Conservation (phyloP, 2,329 filamentous ascomycete genomes). For the Mariannaea elegans region DNA sequence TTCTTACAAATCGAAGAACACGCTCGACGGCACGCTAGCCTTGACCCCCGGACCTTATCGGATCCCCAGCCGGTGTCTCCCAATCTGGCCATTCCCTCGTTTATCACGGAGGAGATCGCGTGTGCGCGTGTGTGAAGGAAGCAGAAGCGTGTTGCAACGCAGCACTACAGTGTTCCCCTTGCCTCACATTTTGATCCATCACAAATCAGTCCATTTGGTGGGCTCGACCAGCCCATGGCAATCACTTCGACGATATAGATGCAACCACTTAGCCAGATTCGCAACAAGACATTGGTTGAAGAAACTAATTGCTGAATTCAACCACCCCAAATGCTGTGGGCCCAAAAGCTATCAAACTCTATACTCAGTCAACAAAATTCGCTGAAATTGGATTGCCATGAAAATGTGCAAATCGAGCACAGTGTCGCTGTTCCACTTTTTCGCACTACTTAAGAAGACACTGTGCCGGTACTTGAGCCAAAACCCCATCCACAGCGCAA, state of each 20-base stretch:
- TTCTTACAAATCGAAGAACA: conserved; percentile 22
- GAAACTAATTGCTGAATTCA: too few relatives aligned
- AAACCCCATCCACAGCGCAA: conserved; percentile 26
- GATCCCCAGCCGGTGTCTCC: conserved; percentile 23
- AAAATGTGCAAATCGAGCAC: conserved; percentile 20
- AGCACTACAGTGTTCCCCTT: too few relatives aligned
- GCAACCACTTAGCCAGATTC: not conserved
- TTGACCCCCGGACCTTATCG: conserved; percentile 28
- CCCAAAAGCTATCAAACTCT: not conserved
- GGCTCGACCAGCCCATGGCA: too few relatives aligned
- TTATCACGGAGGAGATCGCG: conserved; percentile 27
- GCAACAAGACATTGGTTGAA: too few relatives aligned
- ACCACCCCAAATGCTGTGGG: too few relatives aligned
- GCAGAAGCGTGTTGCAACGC: not conserved
- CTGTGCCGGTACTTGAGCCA: conserved; percentile 34
- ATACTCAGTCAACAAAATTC: not conserved
- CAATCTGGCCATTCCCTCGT: conserved; percentile 24
- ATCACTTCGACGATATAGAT: too few relatives aligned
- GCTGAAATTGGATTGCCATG: too few relatives aligned
- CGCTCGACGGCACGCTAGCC: conserved; percentile 30
- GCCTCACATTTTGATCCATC: too few relatives aligned
- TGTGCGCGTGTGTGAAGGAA: conserved; percentile 13
- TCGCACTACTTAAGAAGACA: too few relatives aligned
- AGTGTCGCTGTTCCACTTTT: conserved; percentile 32
- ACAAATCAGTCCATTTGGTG: too few relatives aligned